Base-by-base conservation (phyloP, 441 rosid genomes). In the Macaranga tanarius region DNA sequence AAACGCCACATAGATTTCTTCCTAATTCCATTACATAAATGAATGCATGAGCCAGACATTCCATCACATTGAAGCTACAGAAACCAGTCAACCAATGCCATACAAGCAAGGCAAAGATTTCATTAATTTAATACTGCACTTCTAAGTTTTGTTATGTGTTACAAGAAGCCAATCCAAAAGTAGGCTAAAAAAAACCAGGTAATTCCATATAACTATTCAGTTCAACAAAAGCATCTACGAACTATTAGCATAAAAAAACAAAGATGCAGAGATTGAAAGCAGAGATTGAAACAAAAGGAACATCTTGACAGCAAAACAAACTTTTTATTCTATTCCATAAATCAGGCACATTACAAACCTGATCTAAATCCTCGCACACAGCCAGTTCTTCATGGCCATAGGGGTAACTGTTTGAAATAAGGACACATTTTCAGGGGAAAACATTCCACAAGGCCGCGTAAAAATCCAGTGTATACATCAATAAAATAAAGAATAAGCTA, bases 321-420 rank as follows among this genome's bases (percentile, higher is more conserved):
- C 47, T 2, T 12, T 13, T 31, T 3, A 23, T 28, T 31, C 26
- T 34, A 34, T 40, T 22, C 42, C 25, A 69, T 31, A 48, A 71
- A 15, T 23, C 10, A 31, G 9, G 26, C n/a, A 60, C 19, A 44
- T 8, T 20, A 78, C 77, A 31, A 63, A 95, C 99, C 96, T 95
- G 99, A 82, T 95, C 99, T 59, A 95, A 85, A 70, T 92, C 99
- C 83, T 95, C 99, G 23, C 90, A 91, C 69, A 95, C 83, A 76
- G 98, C 99, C 77, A 95, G 95, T 78, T 95, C 97, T 72, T 95
- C 98, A 12, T 95, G 99, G 17, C 99, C 99, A 78, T 91, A 95
- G 3, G 99, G 99, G 59, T 89, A 90, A 22, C 99, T 95, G 85
- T 58, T 56, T 62, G 70, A 47, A 62, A 75, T 55, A 61, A 51